A percentile compares a stretch with the other conserved stretches of the same genome.
Conservation (phyloP, 2,329 filamentous ascomycete species). For the Cyphellophora attinorum region DNA sequence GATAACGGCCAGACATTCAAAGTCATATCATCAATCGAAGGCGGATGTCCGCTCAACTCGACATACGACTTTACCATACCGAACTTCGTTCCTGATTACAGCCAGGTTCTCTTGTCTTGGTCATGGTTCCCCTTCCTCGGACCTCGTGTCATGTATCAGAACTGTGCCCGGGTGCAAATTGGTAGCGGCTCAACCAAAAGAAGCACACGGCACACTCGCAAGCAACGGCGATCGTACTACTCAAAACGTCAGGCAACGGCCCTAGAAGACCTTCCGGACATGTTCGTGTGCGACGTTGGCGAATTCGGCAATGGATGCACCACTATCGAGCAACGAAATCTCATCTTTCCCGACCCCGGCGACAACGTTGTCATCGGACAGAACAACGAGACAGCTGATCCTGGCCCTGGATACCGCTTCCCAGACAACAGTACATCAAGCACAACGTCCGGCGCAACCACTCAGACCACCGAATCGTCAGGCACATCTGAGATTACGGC, state of each 20-base stretch:
- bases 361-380: conserved; percentile 35
- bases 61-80: conserved; percentile 60
- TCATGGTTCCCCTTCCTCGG: conserved; percentile 68
- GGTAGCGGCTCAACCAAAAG: neutral
- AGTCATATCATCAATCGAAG: conserved; percentile 55
- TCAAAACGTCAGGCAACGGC: conserved; percentile 13
- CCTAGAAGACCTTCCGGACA: conserved; percentile 51
- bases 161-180: conserved; percentile 64
- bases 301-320: conserved; percentile 48
- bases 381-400: conserved; percentile 16
- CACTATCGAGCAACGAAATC: conserved; percentile 48
- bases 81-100: conserved; percentile 44
- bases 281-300: conserved; percentile 67
- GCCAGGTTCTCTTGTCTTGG: conserved; percentile 62
- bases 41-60: conserved; percentile 43
- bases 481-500: conserved; percentile 1
- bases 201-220: neutral
- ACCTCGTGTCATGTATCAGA: conserved; percentile 82
- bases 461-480: neutral
- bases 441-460: neutral
- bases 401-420: conserved; percentile 9
- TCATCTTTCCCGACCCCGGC: conserved; percentile 59
- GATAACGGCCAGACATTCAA: conserved; percentile 61
- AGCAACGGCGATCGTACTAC: neutral
- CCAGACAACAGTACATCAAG: neutral